Base-by-base conservation (phyloP, 164 flowering plant genomes). In the Stephania japonica region DNA sequence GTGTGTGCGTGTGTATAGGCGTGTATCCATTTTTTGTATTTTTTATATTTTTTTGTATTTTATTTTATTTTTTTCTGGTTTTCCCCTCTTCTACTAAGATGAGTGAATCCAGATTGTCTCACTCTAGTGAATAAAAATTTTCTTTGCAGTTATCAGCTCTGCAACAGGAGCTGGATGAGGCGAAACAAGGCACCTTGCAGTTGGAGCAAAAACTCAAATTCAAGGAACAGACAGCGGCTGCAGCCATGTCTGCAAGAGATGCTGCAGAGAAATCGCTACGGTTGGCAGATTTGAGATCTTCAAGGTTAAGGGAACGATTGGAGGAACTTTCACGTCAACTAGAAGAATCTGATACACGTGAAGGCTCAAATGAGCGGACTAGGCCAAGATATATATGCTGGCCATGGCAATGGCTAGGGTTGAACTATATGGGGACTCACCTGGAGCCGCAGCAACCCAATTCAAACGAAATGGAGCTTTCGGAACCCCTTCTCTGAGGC, bases 371-470 rank as follows among this genome's bases (percentile, higher is more conserved):
- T 64, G 80, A 72, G 21, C 75, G 68, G 62, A 83, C 66, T 65
- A 59, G 87, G 26, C 87, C 85, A 10, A 85, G 98, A 81, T 92
- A 92, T 75, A 78, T 83, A 16, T 92, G 99, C 80, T 95, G 99
- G 99, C 99, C 99, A 42, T 95, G 99, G 99, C 86, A 90, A 77
- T 92, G 94, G 97, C 87, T 95, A 25, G 98, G 99, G 26, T 42
- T 95, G 65, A 85, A 90, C 79, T 84, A 83, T 77, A 92, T 91
- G 6, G 97, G 96, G 13, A 1, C 14, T 18, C 84, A 73, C 47
- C 85, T 63, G 16, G 88, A 81, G 10, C 61, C 76, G 23, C 86
- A 84, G 12, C 86, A 81, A 61, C 87, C 78, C 77, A 75, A 64
- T 77, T 87, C 96, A 69, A 95, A 92, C 81, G 99, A 95, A 80